Base-by-base conservation (phyloP, 2,329 filamentous ascomycete genomes). In the Verticillium nonalfalfae region DNA sequence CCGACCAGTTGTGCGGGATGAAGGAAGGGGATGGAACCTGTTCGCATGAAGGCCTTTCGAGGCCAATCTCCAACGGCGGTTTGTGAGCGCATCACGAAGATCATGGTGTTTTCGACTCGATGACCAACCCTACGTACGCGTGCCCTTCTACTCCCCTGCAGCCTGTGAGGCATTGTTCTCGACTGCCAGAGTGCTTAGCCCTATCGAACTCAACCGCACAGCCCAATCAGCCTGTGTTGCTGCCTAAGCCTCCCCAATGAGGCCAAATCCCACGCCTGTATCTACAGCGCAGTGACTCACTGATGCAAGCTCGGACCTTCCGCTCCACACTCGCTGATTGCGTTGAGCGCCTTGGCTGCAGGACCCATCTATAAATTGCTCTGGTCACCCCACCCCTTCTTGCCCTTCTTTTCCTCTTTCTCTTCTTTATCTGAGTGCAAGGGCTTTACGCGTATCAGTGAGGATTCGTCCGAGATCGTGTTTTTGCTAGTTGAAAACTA, bases 401-500 rank as follows among this genome's bases (percentile, higher is more conserved):
- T 52, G 31, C 34, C 5, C 11, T 31, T 64, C 61, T 58, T 68
- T 72, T 72, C 71, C 70, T 72, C 70, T 69, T 72, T 78, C 81
- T 75, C 74, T 74, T 78, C 75, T 73, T 70, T 76, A 85, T 86
- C 82, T 79, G 74, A 81, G 85, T 89, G 87, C 87, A 88, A 78
- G 86, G 87, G 89, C 87, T 85, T 89, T 89, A 90, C 84, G 87
- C 85, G 85, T 88, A 85, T 85, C 87, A 89, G 87, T 92, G 89
- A 92, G 86, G 89, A 91, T 88, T 87, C 84, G 87, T 91, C 90
- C 86, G 90, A 92, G 88, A 86, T 85, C 84, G 85, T 84, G 83
- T 91, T 91, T 90, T 91, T 91, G 89, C 89, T 91, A 90, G 88
- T 90, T 91, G 88, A 90, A 90, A 90, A 90, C 88, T 90, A 90